Conservation (phyloP, 768 basidiomycete genomes). For the Boletus rubroflammeus region DNA sequence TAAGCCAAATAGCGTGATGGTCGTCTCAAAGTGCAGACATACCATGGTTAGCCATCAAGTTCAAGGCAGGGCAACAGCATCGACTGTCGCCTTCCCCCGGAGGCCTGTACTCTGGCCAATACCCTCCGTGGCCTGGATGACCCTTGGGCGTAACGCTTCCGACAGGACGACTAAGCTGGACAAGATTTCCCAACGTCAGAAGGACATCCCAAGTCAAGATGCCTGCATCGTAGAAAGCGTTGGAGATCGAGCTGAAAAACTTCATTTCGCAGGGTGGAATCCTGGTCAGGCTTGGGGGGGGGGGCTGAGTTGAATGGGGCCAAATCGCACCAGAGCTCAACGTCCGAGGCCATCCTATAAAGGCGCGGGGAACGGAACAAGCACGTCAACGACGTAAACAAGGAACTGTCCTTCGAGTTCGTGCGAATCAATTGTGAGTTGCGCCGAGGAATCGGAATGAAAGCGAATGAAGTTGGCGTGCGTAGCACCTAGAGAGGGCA, state of each 20-base stretch:
- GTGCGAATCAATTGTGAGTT: not conserved
- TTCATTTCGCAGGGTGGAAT: conserved; percentile 1
- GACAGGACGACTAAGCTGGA: conserved; percentile 29
- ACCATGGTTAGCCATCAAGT: conserved; percentile 83
- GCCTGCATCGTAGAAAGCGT: not conserved
- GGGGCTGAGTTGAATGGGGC: not conserved
- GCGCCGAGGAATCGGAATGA: not conserved
- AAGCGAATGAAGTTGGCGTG: not conserved
- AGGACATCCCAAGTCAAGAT: conserved; percentile 12
- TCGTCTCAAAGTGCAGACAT: conserved; percentile 43
- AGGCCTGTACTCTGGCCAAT: conserved; percentile 65
- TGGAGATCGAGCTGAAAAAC: conserved; percentile 8
- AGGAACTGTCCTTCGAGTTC: not conserved
- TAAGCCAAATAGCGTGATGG: not conserved
- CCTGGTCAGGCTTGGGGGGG: not conserved
- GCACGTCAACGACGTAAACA: not conserved
- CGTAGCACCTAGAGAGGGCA: not conserved
- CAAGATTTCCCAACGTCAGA: conserved; percentile 13
- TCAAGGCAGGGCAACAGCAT: conserved; percentile 67
- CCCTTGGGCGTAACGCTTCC: conserved; percentile 54
- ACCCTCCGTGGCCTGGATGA: conserved; percentile 50
- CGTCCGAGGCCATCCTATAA: not conserved
- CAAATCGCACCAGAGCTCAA: not conserved
- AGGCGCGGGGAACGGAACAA: not conserved
- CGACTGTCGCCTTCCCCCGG: conserved; percentile 63